A percentile compares a stretch with the other conserved stretches of the same genome.
phyloP scores from a whole-genome alignment of 75 land plant species.

The Chamaecyparis obtusa region DNA sequence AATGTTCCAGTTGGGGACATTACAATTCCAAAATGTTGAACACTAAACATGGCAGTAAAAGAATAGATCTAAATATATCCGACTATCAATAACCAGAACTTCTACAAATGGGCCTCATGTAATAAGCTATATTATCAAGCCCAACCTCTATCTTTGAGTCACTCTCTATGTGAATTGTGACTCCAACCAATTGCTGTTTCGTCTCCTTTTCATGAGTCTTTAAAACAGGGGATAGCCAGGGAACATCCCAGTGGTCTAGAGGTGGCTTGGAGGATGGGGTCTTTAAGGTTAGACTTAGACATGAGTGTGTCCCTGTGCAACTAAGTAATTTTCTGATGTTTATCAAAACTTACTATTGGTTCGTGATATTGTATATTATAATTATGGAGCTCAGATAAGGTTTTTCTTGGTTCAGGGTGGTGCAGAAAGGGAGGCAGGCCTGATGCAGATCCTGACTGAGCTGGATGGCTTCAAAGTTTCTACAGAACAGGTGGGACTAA shows the following conservation, averaged over 20 bases:
- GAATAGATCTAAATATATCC: too few species aligned
- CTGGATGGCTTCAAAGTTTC: constrained; percentile 93
- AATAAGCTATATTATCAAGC: too few species aligned
- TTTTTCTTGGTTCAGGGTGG: constrained; percentile 64
- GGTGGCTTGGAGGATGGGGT: neutral
- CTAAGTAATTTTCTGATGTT: neutral
- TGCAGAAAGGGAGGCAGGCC: constrained; percentile 94
- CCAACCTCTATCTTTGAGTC: too few species aligned
- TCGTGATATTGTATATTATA: constrained; percentile 3
- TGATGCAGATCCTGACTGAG: constrained; percentile 95
- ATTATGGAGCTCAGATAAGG: neutral
- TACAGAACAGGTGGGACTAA: constrained; percentile 57
- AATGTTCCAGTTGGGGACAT: too few species aligned
- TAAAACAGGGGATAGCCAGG: neutral
- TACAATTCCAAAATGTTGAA: too few species aligned
- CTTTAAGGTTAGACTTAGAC: too few species aligned
- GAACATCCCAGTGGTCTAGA: neutral
- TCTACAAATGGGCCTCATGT: too few species aligned
- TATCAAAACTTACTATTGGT: neutral
- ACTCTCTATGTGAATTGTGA: too few species aligned
- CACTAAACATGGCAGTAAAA: too few species aligned
- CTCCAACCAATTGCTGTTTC: too few species aligned
- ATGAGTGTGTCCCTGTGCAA: too few species aligned
- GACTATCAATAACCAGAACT: too few species aligned
- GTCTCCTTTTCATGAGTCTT: neutral